Evolutionary conservation across 805 yeast genomes (phyloP).

Genomic region (Wickerhamiella kurtzmanii): DNA sequence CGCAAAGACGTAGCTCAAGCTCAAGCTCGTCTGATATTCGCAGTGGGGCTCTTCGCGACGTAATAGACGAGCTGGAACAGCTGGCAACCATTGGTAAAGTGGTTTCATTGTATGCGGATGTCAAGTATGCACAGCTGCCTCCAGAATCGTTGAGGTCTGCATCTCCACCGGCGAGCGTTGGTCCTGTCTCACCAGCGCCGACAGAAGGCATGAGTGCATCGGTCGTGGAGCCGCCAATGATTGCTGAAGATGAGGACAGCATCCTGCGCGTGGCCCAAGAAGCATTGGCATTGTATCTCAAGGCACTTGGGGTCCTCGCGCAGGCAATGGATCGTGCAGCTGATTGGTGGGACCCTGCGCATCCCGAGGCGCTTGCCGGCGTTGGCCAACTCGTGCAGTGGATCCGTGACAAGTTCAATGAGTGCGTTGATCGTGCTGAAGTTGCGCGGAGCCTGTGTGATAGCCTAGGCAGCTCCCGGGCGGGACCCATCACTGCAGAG

Average conservation of each 20-base stretch:
- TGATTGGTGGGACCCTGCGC: constrained; percentile 64
- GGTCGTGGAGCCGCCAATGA: background rate
- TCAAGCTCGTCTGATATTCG: constrained; percentile 2
- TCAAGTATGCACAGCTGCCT: constrained; percentile 63
- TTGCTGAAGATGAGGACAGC: background rate
- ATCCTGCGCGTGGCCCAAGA: constrained; percentile 44
- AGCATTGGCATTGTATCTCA: constrained; percentile 73
- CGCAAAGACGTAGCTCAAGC: constrained; percentile 1
- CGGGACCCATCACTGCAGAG: constrained; percentile 45
- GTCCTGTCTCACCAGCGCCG: too few species aligned
- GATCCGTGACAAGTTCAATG: constrained; percentile 81
- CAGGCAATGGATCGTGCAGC: constrained; percentile 77
- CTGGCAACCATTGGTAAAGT: constrained; percentile 87
- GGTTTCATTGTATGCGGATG: constrained; percentile 76
- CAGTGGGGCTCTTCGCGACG: constrained; percentile 11
- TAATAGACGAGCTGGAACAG: constrained; percentile 39
- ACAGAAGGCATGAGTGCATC: too few species aligned
- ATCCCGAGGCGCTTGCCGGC: constrained; percentile 9
- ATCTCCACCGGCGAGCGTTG: background rate
- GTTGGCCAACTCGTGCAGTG: constrained; percentile 58
- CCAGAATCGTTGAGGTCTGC: constrained; percentile 24
- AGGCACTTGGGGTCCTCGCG: constrained; percentile 68
- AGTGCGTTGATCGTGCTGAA: constrained; percentile 79
- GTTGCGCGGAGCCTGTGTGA: constrained; percentile 62
- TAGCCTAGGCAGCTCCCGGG: constrained; percentile 77